phyloP scores from a whole-genome alignment of 2,329 filamentous ascomycete species.

The Alternaria sp. region DNA sequence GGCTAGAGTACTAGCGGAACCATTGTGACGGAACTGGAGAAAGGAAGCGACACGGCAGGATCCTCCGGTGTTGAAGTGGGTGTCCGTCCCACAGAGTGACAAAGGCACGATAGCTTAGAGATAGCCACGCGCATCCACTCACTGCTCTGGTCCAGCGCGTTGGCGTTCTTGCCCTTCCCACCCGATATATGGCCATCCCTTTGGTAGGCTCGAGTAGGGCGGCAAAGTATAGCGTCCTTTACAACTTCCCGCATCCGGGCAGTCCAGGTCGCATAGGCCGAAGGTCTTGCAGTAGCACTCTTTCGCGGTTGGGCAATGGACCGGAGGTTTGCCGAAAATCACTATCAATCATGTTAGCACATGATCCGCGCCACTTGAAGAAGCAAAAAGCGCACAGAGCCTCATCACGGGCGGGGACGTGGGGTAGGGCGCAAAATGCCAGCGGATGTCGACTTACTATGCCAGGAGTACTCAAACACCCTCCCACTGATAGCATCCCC shows the following conservation, averaged over 20 bases:
- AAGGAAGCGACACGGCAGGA: no score
- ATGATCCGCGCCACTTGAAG: neutral
- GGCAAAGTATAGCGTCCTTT: conserved; percentile 65
- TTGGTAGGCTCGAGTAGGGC: conserved; percentile 62
- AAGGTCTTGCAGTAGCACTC: conserved; percentile 73
- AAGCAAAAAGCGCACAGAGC: neutral
- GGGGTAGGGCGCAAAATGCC: neutral
- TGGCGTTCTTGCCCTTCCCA: conserved; percentile 54
- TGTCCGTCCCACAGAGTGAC: no score
- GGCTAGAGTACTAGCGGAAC: no score
- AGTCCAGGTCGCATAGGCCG: conserved; percentile 62
- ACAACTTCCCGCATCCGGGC: conserved; percentile 56
- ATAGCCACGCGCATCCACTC: conserved; percentile 1
- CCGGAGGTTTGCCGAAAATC: conserved; percentile 47
- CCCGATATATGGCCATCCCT: conserved; percentile 66
- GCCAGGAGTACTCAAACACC: conserved; percentile 66
- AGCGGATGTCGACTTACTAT: conserved; percentile 52
- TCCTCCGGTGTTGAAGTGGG: no score
- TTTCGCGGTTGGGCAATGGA: conserved; percentile 66
- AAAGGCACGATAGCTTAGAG: neutral
- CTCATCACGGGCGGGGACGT: neutral
- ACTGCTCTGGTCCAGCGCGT: conserved; percentile 29
- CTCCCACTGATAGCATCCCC: conserved; percentile 59
- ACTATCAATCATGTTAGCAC: conserved; percentile 35
- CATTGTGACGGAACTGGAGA: no score